Base-by-base conservation (phyloP, 257 asterid species). In the Fraxinus cuspidata region DNA sequence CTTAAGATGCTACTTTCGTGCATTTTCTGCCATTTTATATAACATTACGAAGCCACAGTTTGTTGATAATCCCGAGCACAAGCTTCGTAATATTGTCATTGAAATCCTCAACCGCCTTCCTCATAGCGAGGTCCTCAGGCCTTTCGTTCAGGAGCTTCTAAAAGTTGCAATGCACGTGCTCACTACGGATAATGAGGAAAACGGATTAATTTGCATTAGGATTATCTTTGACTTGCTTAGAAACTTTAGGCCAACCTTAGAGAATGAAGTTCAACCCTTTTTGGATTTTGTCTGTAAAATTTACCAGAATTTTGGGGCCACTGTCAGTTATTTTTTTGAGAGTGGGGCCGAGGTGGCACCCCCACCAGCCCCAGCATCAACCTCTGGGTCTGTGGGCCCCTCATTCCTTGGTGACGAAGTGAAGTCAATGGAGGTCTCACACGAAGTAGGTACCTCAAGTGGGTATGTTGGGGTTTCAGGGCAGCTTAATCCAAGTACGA, bases 111-210 rank as follows among this genome's bases (percentile, higher is more conserved):
- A 96, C 79, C 96, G 99, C 34, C 86, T 96, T 42, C 99, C 99
- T n/a, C 99, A 92, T 77, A 93, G 98, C 18, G 98, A 96, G 84
- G 99, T 96, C 73, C 91, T 96, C 27, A 86, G 99, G 83, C 97
- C 99, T 34, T 96, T 93, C 47, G 98, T 93, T 71, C 97, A 88
- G 91, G 97, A 96, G 75, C 97, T 96, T 60, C 91, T 96, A 28
- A 96, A 93, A 86, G 97, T 96, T 49, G 96, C 99, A n/a, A 93
- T 96, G 97, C 97, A 92, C 19, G 98, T 96, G 1, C 90, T 96
- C 42, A 93, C 96, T 0, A 84, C 89, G 3, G 99, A 93, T 83
- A 96, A 96, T 32, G 99, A 96, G 85, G 99, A 96, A 58, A 96
- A 96, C 80, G 99, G 99, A 25, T 84, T 96, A 58, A 92, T 96